Percentiles rank a stretch among this genome's conserved stretches.
Conservation (phyloP, 192 early-diverging fungal genomes). For the Gonapodya prolifera region DNA sequence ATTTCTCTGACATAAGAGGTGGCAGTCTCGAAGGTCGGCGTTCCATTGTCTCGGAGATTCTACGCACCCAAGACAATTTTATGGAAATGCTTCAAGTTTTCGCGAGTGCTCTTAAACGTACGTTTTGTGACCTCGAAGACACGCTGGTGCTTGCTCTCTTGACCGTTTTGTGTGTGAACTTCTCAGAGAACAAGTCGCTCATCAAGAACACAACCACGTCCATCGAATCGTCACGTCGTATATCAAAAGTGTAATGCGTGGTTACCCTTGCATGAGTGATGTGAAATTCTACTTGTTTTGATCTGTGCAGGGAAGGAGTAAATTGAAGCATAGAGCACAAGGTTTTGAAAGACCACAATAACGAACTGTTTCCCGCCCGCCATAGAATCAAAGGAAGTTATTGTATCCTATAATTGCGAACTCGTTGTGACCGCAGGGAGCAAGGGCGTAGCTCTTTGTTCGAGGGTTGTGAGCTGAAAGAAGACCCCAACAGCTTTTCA, state of each 20-base stretch:
- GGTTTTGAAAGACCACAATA: neutral
- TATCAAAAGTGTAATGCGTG: neutral
- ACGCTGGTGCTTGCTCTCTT: neutral
- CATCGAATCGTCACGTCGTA: neutral
- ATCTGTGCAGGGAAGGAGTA: neutral
- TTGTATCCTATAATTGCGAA: too few species aligned
- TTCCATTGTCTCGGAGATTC: neutral
- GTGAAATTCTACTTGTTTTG: neutral
- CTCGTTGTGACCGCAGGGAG: too few species aligned
- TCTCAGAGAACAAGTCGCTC: neutral
- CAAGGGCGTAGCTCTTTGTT: too few species aligned
- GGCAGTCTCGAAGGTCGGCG: neutral
- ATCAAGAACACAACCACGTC: neutral
- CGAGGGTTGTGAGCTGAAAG: too few species aligned
- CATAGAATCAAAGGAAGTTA: too few species aligned
- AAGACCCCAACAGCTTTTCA: too few species aligned
- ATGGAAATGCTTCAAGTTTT: neutral
- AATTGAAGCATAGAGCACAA: neutral
- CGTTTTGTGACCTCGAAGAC: neutral
- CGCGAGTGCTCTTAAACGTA: neutral
- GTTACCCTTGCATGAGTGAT: neutral
- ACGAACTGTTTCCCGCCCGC: neutral
- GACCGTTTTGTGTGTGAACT: neutral
- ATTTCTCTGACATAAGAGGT: neutral
- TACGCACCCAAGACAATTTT: neutral